Base-by-base conservation (phyloP, 345 rosid genomes). In the Iberis pinnata region DNA sequence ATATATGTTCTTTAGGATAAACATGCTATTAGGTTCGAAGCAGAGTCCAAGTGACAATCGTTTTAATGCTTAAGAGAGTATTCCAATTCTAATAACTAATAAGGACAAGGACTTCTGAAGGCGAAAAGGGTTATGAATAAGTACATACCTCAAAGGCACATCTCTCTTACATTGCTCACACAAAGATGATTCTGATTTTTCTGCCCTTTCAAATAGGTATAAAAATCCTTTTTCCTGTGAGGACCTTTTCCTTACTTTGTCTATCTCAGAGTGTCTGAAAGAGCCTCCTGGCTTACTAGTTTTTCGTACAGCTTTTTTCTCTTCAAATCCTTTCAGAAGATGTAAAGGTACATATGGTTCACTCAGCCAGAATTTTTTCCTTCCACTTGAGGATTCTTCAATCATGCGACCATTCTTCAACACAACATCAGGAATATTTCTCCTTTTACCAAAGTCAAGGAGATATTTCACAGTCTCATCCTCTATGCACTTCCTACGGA, bases 391-490 rank as follows among this genome's bases (percentile, higher is more conserved):
- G 61, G 95, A 80, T 72, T 92, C 95, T 70, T 92, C 83, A 51
- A 83, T 72, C 58, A 70, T 44, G 49, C 67, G 66, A 25, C 98
- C 98, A 58, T 81, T 62, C 76, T 69, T 81, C 71, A 36, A 25
- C 32, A 88, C 96, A 49, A 83, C 63, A 12, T 83, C 82, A 18
- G 96, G 98, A 56, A 92, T 64, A 70, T 64, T 70, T 81, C 80
- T 92, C 73, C 98, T 83, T 75, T 88, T 88, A 48, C 98, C 98
- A 72, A 92, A 88, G 76, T 92, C 98, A 69, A 92, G 86, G 73
- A 92, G 96, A 78, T 88, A 92, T 68, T 80, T 92, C 38, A 68
- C 70, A 31, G 49, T 75, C 46, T 72, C 72, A 44, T 75, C 82
- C 58, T 82, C 96, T 13, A 66, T 9, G 54, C 67, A 49, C 73